A percentile compares a stretch with the other conserved stretches of the same genome.
phyloP scores from a whole-genome alignment of 805 yeast species.

The Diddensiella caesifluorescens region DNA sequence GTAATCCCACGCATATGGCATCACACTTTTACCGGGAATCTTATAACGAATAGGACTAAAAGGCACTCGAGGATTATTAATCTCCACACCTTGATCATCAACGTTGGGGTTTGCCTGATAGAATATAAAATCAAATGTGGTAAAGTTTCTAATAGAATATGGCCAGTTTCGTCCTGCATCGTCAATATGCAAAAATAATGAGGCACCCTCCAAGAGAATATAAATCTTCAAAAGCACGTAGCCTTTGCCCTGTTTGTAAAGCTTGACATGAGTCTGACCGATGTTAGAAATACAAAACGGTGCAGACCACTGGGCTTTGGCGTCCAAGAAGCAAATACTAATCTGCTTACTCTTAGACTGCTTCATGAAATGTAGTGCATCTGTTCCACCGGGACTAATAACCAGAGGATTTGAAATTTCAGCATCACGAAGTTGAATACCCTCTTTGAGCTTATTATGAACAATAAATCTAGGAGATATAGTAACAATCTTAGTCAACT shows the following conservation, averaged over 20 bases:
- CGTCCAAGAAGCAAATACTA: slow-evolving; percentile 51
- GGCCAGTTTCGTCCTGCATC: slow-evolving; percentile 87
- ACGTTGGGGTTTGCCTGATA: slow-evolving; percentile 77
- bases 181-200: slow-evolving; percentile 68
- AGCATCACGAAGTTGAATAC: slow-evolving; percentile 58
- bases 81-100: slow-evolving; percentile 59
- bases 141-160: slow-evolving; percentile 81
- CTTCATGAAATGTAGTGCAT: slow-evolving; percentile 49
- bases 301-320: slow-evolving; percentile 70
- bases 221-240: slow-evolving; percentile 61
- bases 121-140: slow-evolving; percentile 77
- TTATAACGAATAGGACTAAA: slow-evolving; percentile 77
- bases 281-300: slow-evolving; percentile 81
- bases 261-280: slow-evolving; percentile 74
- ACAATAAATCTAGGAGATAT: slow-evolving; percentile 79
- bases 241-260: slow-evolving; percentile 56
- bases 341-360: slow-evolving; percentile 53
- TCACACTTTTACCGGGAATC: slow-evolving; percentile 83
- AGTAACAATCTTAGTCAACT: slow-evolving; percentile 68
- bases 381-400: slow-evolving; percentile 23
- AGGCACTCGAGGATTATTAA: slow-evolving; percentile 43
- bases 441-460: slow-evolving; percentile 52
- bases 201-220: slow-evolving; percentile 70
- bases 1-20: slow-evolving; percentile 98
- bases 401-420: slow-evolving; percentile 48